These are phyloP conservation scores for Hyaloscypha hepaticicola DNA, from an alignment of 495 filamentous ascomycete species.

Conservation along the genomic window DNA sequence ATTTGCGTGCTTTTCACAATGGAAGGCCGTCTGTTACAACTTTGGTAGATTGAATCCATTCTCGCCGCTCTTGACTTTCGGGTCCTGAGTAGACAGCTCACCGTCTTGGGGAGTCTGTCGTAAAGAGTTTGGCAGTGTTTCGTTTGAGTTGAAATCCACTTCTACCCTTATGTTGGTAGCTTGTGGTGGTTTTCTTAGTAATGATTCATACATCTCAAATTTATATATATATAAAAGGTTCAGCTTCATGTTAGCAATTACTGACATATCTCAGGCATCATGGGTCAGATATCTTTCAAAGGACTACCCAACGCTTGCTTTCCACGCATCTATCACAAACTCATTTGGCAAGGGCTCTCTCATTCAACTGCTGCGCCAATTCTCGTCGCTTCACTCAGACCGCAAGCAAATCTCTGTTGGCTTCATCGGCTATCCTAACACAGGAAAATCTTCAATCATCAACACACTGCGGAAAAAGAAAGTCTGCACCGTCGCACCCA, in stretches of 20 bases:
- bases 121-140: slow-evolving; percentile 58
- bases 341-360: slow-evolving; percentile 83
- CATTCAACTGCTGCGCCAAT: slow-evolving; percentile 83
- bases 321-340: slow-evolving; percentile 90
- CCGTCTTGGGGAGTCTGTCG: slow-evolving; percentile 88
- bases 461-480: slow-evolving; percentile 91
- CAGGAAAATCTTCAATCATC: slow-evolving; percentile 90
- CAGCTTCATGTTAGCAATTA: slow-evolving; percentile 24
- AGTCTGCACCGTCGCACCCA: slow-evolving; percentile 90
- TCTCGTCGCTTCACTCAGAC: slow-evolving; percentile 84
- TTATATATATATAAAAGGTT: too few species aligned
- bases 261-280: slow-evolving; percentile 59
- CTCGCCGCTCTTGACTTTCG: slow-evolving; percentile 61
- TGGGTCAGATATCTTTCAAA: slow-evolving; percentile 82
- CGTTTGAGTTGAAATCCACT: slow-evolving; percentile 84
- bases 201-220: slow-evolving; percentile 83
- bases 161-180: slow-evolving; percentile 41
- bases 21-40: slow-evolving; percentile 94
- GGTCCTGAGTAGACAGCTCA: slow-evolving; percentile 63
- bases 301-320: slow-evolving; percentile 89
- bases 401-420: slow-evolving; percentile 91
- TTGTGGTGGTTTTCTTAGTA: slow-evolving; percentile 92
- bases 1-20: slow-evolving; percentile 51
- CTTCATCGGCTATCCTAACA: slow-evolving; percentile 84
- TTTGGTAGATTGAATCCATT: slow-evolving; percentile 84